These are phyloP conservation scores for Raddia distichophylla DNA, from an alignment of 176 grass and related monocot genomes.

Conservation along the genomic window DNA sequence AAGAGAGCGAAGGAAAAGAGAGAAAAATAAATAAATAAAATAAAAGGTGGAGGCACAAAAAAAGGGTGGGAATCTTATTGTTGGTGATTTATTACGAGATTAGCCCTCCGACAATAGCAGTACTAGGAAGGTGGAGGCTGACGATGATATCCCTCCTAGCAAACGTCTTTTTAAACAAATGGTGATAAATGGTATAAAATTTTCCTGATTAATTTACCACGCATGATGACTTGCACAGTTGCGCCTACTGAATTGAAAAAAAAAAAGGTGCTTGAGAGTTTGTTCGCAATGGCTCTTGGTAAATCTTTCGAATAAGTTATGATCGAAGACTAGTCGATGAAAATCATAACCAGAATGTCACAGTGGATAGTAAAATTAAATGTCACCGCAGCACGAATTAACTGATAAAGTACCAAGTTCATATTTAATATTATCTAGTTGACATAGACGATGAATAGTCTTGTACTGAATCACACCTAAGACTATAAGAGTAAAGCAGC, in stretches of 20 bases:
- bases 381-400: too few species aligned
- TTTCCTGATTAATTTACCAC: neutral
- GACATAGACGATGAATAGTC: too few species aligned
- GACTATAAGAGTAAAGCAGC: too few species aligned
- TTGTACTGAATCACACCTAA: too few species aligned
- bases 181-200: neutral
- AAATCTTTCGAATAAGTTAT: too few species aligned
- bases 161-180: neutral
- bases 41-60: neutral
- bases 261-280: too few species aligned
- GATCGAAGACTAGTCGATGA: too few species aligned
- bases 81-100: constrained; percentile 13
- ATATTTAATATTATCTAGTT: too few species aligned
- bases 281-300: too few species aligned
- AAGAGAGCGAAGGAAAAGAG: neutral
- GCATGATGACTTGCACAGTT: neutral
- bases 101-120: neutral
- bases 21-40: neutral
- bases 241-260: neutral
- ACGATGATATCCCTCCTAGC: neutral
- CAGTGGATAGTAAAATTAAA: too few species aligned
- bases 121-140: neutral
- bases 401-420: too few species aligned
- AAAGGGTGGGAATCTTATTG: constrained; percentile 6
- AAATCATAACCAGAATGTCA: too few species aligned